These are phyloP conservation scores for Talaromyces sp. DNA, from an alignment of 2,329 filamentous ascomycete genomes.

Conservation along the genomic window DNA sequence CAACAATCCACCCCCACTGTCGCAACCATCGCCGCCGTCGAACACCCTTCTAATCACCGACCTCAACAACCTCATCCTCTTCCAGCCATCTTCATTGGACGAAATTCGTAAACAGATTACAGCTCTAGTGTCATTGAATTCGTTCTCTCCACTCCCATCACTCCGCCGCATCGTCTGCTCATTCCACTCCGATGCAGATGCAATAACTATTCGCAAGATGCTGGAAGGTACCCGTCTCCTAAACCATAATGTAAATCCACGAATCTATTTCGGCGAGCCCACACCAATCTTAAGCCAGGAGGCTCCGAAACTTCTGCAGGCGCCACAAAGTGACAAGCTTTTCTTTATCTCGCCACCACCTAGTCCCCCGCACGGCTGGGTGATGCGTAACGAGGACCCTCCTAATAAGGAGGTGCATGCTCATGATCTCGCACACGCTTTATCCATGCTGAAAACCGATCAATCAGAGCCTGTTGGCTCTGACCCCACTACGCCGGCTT, in stretches of 20 bases:
- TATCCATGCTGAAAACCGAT: conserved; percentile 53
- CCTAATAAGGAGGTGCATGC: conserved; percentile 69
- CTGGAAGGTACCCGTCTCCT: conserved; percentile 45
- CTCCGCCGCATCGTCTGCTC: conserved; percentile 55
- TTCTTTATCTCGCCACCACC: conserved; percentile 70
- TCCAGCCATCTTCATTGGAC: conserved; percentile 49
- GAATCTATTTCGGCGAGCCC: conserved; percentile 57
- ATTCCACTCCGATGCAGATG: conserved; percentile 47
- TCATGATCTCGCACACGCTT: conserved; percentile 60
- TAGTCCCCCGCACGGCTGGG: conserved; percentile 66
- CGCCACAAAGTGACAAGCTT: conserved; percentile 62
- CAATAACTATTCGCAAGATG: conserved; percentile 46
- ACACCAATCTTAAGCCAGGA: conserved; percentile 48
- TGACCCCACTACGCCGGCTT: conserved; percentile 40
- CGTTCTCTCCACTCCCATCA: conserved; percentile 55
- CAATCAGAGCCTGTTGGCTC: conserved; percentile 16
- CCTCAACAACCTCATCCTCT: conserved; percentile 49
- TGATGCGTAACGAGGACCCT: conserved; percentile 63
- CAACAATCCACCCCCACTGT: conserved; percentile 44
- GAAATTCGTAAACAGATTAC: conserved; percentile 48
- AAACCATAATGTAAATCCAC: conserved; percentile 35
- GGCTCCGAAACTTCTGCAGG: conserved; percentile 52
- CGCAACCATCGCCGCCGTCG: conserved; percentile 50
- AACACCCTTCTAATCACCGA: conserved; percentile 57
- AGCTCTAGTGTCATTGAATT: conserved; percentile 48